phyloP scores from a whole-genome alignment of 2,329 filamentous ascomycete species.

The Thielaviopsis punctulata region DNA sequence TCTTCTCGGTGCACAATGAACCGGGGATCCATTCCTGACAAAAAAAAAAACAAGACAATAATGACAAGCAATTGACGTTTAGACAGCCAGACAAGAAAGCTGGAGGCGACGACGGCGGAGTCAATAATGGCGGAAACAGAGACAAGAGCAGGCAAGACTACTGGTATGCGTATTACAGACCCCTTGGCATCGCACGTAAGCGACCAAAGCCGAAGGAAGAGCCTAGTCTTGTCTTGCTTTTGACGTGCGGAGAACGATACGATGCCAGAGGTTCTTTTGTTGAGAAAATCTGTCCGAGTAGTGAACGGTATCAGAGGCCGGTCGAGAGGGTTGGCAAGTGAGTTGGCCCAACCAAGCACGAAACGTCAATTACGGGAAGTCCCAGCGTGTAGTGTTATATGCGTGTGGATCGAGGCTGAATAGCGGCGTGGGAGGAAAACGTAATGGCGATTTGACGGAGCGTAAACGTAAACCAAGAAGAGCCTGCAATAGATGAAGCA shows the following conservation, averaged over 20 bases:
- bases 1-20: slow-evolving; percentile 44
- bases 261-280: slow-evolving; percentile 3
- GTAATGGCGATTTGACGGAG: neutral
- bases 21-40: slow-evolving; percentile 44
- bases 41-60: neutral
- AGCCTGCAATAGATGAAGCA: neutral
- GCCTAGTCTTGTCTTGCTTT: neutral
- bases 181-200: slow-evolving; percentile 10
- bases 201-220: slow-evolving; percentile 7
- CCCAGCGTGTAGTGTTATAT: neutral
- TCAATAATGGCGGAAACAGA: neutral
- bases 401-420: neutral
- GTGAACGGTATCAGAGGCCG: neutral
- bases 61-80: neutral
- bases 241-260: slow-evolving; percentile 6
- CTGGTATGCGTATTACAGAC: neutral
- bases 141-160: neutral
- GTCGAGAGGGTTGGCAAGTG: neutral
- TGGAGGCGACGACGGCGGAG: neutral
- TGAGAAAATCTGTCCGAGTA: neutral
- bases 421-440: neutral
- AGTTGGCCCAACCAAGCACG: neutral
- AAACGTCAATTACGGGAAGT: neutral
- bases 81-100: neutral
- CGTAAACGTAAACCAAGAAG: neutral